Evolutionary conservation across 1,284 basidiomycete species (phyloP), one percentile per base, ranked within the genome.

Genomic region (Filobasidium uniguttulatum): DNA sequence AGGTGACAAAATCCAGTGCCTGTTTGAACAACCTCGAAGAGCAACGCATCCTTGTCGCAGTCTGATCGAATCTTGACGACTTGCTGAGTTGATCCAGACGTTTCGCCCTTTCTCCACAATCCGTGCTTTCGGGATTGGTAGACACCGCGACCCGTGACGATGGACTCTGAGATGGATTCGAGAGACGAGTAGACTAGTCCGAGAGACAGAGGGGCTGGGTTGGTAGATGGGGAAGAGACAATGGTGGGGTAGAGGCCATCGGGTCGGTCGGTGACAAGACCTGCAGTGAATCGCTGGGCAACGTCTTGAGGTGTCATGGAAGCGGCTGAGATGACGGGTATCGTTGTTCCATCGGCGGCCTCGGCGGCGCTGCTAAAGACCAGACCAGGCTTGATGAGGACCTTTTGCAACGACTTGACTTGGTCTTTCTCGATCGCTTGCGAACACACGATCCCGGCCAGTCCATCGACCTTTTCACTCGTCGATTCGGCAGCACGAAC

Each of bases 81-180:
- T 33, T 86, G 78, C 65, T 99, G 94, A 1, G 84, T 89, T 8
- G 91, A 83, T 22, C 94, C 94, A 19, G 85, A 90, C 0, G 90
- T 94, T 69, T 88, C 91, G 22, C 94, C 94, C 68, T 99, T 99
- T 55, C 85, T 77, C 94, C 94, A 99, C 17, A 98, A 72, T 7
- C 91, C 91, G 63, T 91, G 87, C 62, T 90, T 90, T 56, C 94
- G 82, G 17, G 89, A 96, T 65, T 97, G 90, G 69, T 99, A 99
- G 33, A 94, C 83, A 25, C 93, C 94, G 60, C 82, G 83, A 29
- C 89, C 88, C 2, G 88, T 84, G 44, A 79, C 59, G 62, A 99
- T 89, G 57, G 84, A 85, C 66, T 91, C 85, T 54, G 78, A 79
- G 56, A 98, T 77, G 3, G 88, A 93, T 60, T 85, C 82, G 43